Evolutionary conservation across 1,284 basidiomycete species (phyloP).

Genomic region (Ganoderma leucocontextum): DNA sequence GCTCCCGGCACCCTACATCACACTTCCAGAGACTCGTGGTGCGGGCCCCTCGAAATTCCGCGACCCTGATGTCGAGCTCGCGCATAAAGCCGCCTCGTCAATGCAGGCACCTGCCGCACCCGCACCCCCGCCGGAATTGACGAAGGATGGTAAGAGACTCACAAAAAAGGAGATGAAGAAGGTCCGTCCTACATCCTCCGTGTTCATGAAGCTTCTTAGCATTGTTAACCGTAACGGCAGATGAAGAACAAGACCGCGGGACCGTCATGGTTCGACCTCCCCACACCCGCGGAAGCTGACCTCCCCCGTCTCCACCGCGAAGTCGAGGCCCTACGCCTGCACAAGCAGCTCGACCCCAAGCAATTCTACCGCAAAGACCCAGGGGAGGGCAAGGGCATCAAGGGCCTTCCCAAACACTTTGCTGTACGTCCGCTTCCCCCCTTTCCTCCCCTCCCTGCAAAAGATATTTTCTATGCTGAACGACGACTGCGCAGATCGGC

Average conservation of each 20-base stretch:
- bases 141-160: slow-evolving; percentile 63
- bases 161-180: slow-evolving; percentile 77
- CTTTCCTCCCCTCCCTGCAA: slow-evolving; percentile 16
- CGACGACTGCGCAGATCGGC: slow-evolving; percentile 71
- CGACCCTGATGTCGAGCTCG: slow-evolving; percentile 67
- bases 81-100: slow-evolving; percentile 56
- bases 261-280: slow-evolving; percentile 91
- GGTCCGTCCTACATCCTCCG: slow-evolving; percentile 49
- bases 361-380: slow-evolving; percentile 90
- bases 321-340: slow-evolving; percentile 90
- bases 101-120: slow-evolving; percentile 60
- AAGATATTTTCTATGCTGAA: no score
- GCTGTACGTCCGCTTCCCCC: slow-evolving; percentile 62
- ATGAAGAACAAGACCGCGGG: slow-evolving; percentile 82
- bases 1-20: slow-evolving; percentile 70
- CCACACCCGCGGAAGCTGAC: slow-evolving; percentile 82
- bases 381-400: slow-evolving; percentile 86
- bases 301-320: slow-evolving; percentile 89
- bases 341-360: slow-evolving; percentile 96
- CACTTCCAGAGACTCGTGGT: slow-evolving; percentile 51
- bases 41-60: slow-evolving; percentile 57
- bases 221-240: slow-evolving; percentile 46
- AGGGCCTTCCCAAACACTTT: slow-evolving; percentile 89
- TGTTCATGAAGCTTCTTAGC: neutral
- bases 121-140: slow-evolving; percentile 62